These are phyloP conservation scores for Canariomyces notabilis DNA, from an alignment of 2,329 filamentous ascomycete genomes.

Conservation along the genomic window DNA sequence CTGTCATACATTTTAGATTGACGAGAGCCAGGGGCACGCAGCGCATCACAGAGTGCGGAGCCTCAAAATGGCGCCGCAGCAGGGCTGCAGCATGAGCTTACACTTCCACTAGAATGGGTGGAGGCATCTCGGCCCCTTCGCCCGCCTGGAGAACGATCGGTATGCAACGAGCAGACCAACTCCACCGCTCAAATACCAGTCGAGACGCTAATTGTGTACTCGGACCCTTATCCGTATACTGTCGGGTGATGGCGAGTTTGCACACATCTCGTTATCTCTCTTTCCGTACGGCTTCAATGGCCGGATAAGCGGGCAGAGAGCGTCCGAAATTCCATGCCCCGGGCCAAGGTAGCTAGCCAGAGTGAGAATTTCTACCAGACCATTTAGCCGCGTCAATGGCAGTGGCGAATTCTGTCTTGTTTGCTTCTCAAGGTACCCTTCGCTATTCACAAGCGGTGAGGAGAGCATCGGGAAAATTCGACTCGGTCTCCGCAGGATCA, in stretches of 20 bases:
- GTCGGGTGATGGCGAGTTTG: no score
- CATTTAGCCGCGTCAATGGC: constrained; percentile 13
- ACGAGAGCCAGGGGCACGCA: constrained; percentile 11
- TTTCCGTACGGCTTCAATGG: not conserved
- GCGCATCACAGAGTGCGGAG: constrained; percentile 16
- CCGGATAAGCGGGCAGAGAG: constrained; percentile 15
- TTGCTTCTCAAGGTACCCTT: not conserved
- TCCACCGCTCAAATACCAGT: no score
- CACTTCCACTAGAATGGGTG: not conserved
- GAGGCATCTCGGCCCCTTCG: constrained; percentile 12
- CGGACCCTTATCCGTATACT: no score
- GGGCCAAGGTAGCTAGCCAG: no score
- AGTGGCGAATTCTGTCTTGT: constrained; percentile 4
- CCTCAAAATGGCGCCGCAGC: constrained; percentile 14
- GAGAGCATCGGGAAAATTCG: not conserved
- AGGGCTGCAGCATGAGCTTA: constrained; percentile 4
- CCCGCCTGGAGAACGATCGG: not conserved
- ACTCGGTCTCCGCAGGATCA: not conserved
- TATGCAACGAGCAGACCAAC: no score
- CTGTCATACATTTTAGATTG: no score
- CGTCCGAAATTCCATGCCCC: no score
- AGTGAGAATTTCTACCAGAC: constrained; percentile 7
- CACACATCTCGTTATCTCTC: not conserved
- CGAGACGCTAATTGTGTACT: no score
- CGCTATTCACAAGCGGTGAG: not conserved